Evolutionary conservation across 108 stramenopile genomes (phyloP), one percentile per base, ranked within the genome.

Genomic region (Nannochloropsis oceanica): DNA sequence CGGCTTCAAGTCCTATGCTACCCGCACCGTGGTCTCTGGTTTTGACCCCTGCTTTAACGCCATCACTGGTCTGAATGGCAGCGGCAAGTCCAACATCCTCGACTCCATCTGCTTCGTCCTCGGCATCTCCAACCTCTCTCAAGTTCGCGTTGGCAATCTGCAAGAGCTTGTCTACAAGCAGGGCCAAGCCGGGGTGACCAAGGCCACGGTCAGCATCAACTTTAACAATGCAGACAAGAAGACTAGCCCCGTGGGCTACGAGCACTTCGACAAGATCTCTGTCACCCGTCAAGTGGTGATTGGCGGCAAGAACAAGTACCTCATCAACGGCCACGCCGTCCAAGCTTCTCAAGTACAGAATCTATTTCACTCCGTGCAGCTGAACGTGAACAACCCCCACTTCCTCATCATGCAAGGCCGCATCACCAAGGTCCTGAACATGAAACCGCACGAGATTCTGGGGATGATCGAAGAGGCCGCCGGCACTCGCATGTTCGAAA

Each of bases 381-480:
- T 99, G 79, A 99, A 99, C 90, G 99, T 98, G 87, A 97, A 98
- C 91, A 99, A 99, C 93, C 99, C 99, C 12, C 99, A 99, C 91
- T 99, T 99, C 91, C 93, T 98, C 79, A 99, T 99, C 91, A 98
- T 98, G 97, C 99, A 99, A 92, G 96, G 96, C 85, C 93, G 96
- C 27, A 97, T 97, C 85, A 97, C 97, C 82, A 97, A 98, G 89
- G 99, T 99, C 11, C 93, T 99, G 81, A 99, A 99, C 91, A 99
- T 99, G 99, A 98, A 98, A 87, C 97, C 99, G 13, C 87, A 93
- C 79, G 99, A 99, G 90, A 97, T 97, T 88, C 93, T 99, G 43
- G 95, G 96, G 44, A 99, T 99, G 99, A 95, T 99, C 42, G 99
- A 99, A 92, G 99, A 99, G 92, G 97, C 99, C 14, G 99, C 97